Evolutionary conservation across 192 early-diverging fungal species (phyloP), one percentile per base, ranked within the genome.

Genomic region (Coemansia sp.): DNA sequence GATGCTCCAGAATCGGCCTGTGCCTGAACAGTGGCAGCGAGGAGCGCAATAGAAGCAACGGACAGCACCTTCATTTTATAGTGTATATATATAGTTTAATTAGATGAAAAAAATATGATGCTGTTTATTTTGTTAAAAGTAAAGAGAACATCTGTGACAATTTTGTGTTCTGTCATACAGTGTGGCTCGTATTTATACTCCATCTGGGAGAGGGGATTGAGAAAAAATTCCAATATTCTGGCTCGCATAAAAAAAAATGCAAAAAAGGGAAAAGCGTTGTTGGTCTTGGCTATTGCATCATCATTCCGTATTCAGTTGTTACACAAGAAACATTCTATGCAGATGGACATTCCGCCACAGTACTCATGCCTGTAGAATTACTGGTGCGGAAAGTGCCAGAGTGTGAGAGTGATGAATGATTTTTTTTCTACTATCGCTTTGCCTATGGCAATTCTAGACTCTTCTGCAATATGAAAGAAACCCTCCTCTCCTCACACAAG

Each of bases 21-120:
- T 56, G 54, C 54, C 25, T 56, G 19, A 5, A 24, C 54, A 3
- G 33, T 17, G 14, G 36, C 57, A 46, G 57, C 66, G 27, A 46
- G 39, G 17, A 46, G 39, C 39, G 58, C 50, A 24, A 51, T 7
- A 24, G 30, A 29, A 52, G 46, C 57, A 51, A 53, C 21, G 27
- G 62, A 33, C 22, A 33, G 59, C 23, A 67, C n/a, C 66, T 67
- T 56, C 66, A 67, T 66, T 1, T 58, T 66, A 1, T 36, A 36
- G 33, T 36, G 33, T 36, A 36, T 36, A 36, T 36, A 36, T 36
- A 5, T 1, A 4, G 0, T 11, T 36, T 36, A 36, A 10, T 36
- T 36, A 10, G 33, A 5, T 3, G 5, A 36, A 36, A 11, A 36
- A 36, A 36, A 36, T 11, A 14, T 46, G 3, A 46, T 17, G 17